phyloP scores from a whole-genome alignment of 495 filamentous ascomycete genomes.

The Penicillium diatomitis region DNA sequence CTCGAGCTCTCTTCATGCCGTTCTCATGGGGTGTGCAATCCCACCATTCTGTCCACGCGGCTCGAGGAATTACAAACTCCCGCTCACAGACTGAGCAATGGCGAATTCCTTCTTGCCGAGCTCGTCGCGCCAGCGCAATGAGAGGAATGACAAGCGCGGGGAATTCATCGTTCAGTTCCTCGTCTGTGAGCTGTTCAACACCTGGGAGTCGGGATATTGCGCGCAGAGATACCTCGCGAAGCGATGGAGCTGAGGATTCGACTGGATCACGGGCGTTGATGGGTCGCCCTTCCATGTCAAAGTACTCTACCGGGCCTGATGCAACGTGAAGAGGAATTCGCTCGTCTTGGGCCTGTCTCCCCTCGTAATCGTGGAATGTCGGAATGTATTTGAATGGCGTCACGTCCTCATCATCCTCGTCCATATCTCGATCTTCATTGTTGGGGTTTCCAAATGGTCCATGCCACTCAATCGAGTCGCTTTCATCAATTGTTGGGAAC shows the following conservation, averaged over 20 bases:
- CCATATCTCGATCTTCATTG: not conserved
- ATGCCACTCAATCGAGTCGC: slow-evolving; percentile 30
- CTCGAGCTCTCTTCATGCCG: slow-evolving; percentile 31
- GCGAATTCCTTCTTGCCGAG: slow-evolving; percentile 41
- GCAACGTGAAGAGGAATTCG: slow-evolving; percentile 37
- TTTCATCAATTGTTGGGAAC: slow-evolving; percentile 29
- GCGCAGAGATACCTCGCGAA: slow-evolving; percentile 52
- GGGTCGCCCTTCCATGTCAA: slow-evolving; percentile 37
- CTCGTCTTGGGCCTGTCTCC: slow-evolving; percentile 23
- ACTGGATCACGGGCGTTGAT: slow-evolving; percentile 1
- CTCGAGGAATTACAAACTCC: slow-evolving; percentile 47
- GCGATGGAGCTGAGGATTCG: slow-evolving; percentile 34
- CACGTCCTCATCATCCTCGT: not conserved
- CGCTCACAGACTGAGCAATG: slow-evolving; percentile 52
- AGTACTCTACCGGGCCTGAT: slow-evolving; percentile 31
- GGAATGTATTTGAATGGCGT: not conserved
- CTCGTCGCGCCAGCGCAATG: slow-evolving; percentile 31
- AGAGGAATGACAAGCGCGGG: slow-evolving; percentile 32
- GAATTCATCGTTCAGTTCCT: slow-evolving; percentile 25
- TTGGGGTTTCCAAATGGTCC: not conserved
- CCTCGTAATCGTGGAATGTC: slow-evolving; percentile 20
- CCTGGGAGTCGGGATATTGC: slow-evolving; percentile 32
- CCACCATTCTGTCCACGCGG: slow-evolving; percentile 74
- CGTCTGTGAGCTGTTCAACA: slow-evolving; percentile 35
- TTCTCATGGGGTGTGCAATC: slow-evolving; percentile 39